A percentile compares a stretch with the other conserved stretches of the same genome.
Evolutionary conservation across 2,329 filamentous ascomycete species (phyloP).

Genomic region (Cephalotrichum gorgonifer): DNA sequence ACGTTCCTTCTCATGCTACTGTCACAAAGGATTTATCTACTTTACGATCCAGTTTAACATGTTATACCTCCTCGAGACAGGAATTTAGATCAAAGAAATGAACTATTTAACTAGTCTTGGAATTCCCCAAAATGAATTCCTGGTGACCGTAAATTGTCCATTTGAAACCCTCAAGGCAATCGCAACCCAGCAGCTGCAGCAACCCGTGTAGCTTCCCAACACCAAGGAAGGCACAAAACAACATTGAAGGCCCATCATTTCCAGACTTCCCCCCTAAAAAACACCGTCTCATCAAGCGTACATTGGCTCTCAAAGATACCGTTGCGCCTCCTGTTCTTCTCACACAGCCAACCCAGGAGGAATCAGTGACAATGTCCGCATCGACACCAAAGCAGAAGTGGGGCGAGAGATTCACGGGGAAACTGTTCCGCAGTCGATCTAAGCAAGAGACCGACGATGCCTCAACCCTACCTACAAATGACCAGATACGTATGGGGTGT

Average conservation of each 20-base stretch:
- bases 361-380: background rate
- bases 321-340: background rate
- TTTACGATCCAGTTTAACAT: background rate
- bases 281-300: background rate
- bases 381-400: background rate
- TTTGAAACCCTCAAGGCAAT: background rate
- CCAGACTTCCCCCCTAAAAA: background rate
- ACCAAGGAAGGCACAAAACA: background rate
- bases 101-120: background rate
- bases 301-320: background rate
- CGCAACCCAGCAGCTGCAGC: background rate
- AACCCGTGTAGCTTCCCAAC: background rate
- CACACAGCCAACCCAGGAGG: background rate
- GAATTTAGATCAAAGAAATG: background rate
- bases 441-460: background rate
- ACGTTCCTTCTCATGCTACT: too few relatives aligned
- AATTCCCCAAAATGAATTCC: background rate
- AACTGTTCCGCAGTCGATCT: background rate
- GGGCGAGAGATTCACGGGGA: background rate
- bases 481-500: too few relatives aligned
- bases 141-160: background rate
- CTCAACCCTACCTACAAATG: background rate
- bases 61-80: background rate
- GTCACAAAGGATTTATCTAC: background rate
- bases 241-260: background rate